Percentiles rank a stretch among this genome's conserved stretches.
These are phyloP conservation scores for Coemansia sp. DNA, from an alignment of 371 early-diverging fungal genomes.

Conservation along the genomic window DNA sequence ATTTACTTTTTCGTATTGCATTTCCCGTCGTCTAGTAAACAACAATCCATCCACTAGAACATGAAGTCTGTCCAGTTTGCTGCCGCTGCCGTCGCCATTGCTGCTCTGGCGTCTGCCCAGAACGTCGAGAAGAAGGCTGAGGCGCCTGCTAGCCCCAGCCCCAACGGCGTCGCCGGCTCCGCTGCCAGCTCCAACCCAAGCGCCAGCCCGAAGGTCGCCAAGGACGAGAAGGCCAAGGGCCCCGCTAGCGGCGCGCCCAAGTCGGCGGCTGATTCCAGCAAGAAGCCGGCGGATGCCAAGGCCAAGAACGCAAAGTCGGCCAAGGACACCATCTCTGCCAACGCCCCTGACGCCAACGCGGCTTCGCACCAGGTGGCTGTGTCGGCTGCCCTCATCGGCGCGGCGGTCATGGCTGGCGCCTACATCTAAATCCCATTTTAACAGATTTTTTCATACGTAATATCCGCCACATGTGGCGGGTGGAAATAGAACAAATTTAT, in stretches of 20 bases:
- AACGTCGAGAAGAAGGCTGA: constrained; percentile 15
- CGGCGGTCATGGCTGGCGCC: constrained; percentile 33
- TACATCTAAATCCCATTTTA: constrained; percentile 13
- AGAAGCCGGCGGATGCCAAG: constrained; percentile 5
- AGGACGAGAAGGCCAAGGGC: constrained; percentile 16
- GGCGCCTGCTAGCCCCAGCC: constrained; percentile 6
- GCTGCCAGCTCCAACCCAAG: constrained; percentile 10
- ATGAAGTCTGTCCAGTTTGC: constrained; percentile 43
- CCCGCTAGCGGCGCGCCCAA: constrained; percentile 8
- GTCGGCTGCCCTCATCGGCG: constrained; percentile 41
- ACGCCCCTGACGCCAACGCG: constrained; percentile 26
- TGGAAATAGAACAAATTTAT: constrained; percentile 2
- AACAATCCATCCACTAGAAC: neutral
- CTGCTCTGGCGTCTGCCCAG: constrained; percentile 35
- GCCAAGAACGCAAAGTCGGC: constrained; percentile 17
- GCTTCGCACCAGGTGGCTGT: constrained; percentile 41
- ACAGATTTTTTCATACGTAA: neutral
- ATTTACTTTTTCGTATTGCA: too few species aligned
- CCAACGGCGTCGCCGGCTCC: constrained; percentile 11
- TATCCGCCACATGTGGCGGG: neutral
- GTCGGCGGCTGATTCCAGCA: constrained; percentile 3
- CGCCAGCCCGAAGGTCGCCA: constrained; percentile 8
- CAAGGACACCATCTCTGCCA: constrained; percentile 17
- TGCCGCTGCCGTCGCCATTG: constrained; percentile 25
- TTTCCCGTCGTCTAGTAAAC: too few species aligned